phyloP scores from a whole-genome alignment of 2,329 filamentous ascomycete species.

The Beauveria varroae region DNA sequence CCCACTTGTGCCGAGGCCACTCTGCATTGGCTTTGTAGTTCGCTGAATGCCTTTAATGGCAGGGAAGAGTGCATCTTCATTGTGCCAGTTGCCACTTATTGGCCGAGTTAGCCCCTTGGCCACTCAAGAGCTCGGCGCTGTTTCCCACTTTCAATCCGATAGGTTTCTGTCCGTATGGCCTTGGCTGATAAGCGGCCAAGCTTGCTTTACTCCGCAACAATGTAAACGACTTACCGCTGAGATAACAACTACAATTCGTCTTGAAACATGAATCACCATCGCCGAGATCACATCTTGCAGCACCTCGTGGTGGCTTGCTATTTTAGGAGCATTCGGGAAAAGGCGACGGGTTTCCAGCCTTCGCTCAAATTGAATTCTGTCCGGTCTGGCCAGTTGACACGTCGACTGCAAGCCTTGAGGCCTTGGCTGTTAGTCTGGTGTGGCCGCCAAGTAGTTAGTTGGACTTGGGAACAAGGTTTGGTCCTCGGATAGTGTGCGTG shows the following conservation, averaged over 20 bases:
- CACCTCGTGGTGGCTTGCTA: constrained; percentile 3
- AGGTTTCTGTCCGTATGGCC: background rate
- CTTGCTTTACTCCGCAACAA: background rate
- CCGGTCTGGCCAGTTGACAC: background rate
- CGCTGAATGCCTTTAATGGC: too few species aligned
- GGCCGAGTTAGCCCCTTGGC: background rate
- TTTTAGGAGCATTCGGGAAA: background rate
- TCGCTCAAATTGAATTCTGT: background rate
- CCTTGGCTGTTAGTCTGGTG: background rate
- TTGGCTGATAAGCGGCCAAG: constrained; percentile 3
- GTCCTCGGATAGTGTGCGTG: background rate
- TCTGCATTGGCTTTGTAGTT: background rate
- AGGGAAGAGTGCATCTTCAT: background rate
- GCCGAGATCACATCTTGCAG: constrained; percentile 4
- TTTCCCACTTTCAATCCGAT: background rate
- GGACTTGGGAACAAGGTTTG: constrained; percentile 6
- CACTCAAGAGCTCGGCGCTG: background rate
- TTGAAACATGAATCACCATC: background rate
- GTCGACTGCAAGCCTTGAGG: background rate
- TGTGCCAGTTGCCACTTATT: background rate
- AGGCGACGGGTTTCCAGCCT: background rate
- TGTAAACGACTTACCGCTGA: background rate
- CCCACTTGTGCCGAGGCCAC: background rate
- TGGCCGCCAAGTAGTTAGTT: background rate
- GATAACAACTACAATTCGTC: background rate